These are phyloP conservation scores for Saturnispora hagleri DNA, from an alignment of 805 yeast species.

Conservation along the genomic window DNA sequence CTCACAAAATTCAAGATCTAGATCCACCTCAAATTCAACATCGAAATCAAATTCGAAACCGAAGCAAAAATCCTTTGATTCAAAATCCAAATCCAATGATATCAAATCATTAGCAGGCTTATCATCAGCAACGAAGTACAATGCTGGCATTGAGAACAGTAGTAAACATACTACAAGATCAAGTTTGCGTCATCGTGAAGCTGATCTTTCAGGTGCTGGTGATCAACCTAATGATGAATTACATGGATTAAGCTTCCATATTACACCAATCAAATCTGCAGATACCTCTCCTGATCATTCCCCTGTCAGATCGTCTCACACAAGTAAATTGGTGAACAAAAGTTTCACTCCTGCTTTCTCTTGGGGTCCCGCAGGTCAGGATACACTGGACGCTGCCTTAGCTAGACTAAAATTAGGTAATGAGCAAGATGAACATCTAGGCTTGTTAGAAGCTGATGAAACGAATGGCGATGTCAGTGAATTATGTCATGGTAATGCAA, in stretches of 20 bases:
- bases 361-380: slow-evolving; percentile 1
- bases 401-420: background rate
- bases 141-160: background rate
- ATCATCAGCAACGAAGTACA: background rate
- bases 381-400: background rate
- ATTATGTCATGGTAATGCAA: background rate
- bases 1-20: background rate
- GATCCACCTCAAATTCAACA: background rate
- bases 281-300: slow-evolving; percentile 18
- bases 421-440: background rate
- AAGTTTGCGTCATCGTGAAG: background rate
- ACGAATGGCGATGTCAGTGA: background rate
- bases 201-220: slow-evolving; percentile 1
- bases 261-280: slow-evolving; percentile 23
- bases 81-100: slow-evolving; percentile 9
- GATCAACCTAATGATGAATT: slow-evolving; percentile 11
- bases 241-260: slow-evolving; percentile 23
- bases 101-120: slow-evolving; percentile 3
- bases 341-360: slow-evolving; percentile 18
- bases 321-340: slow-evolving; percentile 17
- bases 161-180: background rate
- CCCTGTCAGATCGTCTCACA: slow-evolving; percentile 10
- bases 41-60: background rate
- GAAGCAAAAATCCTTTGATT: background rate
- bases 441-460: background rate